phyloP scores from a whole-genome alignment of 2,329 filamentous ascomycete species.

The Ciborinia camelliae region DNA sequence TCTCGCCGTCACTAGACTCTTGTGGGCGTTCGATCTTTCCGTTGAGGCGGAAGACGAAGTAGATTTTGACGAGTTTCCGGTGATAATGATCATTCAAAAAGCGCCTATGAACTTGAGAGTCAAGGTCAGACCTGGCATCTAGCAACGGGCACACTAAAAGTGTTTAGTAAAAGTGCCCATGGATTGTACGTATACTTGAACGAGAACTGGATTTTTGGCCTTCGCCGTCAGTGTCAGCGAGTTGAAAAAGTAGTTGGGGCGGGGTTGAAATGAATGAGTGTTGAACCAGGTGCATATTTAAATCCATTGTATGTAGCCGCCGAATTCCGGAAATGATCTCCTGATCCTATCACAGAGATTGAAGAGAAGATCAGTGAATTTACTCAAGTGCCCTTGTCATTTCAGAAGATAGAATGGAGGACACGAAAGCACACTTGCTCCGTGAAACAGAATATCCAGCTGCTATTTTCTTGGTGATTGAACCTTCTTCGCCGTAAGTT shows the following conservation, averaged over 20 bases:
- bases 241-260: not conserved
- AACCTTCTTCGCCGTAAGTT: too few species aligned
- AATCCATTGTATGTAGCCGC: too few species aligned
- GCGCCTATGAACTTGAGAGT: slow-evolving; percentile 1
- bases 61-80: not conserved
- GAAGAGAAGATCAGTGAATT: too few species aligned
- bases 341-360: too few species aligned
- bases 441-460: too few species aligned
- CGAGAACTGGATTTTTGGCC: not conserved
- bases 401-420: too few species aligned
- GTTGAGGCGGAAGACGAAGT: slow-evolving; percentile 1
- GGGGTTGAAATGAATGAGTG: not conserved
- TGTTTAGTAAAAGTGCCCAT: not conserved
- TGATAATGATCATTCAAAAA: slow-evolving; percentile 8
- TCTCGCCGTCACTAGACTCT: not conserved
- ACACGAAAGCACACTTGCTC: too few species aligned
- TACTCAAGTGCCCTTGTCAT: too few species aligned
- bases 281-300: not conserved
- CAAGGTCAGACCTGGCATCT: not conserved
- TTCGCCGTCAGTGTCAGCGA: not conserved
- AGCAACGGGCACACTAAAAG: not conserved
- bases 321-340: too few species aligned
- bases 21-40: not conserved
- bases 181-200: not conserved
- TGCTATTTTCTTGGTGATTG: too few species aligned